These are phyloP conservation scores for Microbotryum lychnidis-dioicae DNA, from an alignment of 1,284 basidiomycete genomes.

Conservation along the genomic window DNA sequence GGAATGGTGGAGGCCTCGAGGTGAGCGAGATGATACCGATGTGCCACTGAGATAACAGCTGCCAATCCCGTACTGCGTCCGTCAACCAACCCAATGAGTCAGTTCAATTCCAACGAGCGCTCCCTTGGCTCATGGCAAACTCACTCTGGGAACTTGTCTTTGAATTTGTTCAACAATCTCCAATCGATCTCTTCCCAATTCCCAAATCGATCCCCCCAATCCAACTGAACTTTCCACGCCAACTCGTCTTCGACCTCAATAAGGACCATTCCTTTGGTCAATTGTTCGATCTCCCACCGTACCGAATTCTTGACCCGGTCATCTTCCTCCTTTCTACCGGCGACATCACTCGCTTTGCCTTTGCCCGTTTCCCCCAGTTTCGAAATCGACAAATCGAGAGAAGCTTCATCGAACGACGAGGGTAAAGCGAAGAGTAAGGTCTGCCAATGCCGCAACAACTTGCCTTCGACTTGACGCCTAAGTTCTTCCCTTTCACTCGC, in stretches of 20 bases:
- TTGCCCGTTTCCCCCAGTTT: conserved; percentile 39
- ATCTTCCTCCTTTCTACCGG: conserved; percentile 39
- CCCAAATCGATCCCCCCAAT: conserved; percentile 63
- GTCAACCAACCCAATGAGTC: conserved; percentile 24
- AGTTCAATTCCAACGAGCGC: background rate
- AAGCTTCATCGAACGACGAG: conserved; percentile 43
- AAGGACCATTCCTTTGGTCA: conserved; percentile 64
- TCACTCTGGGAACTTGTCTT: conserved; percentile 56
- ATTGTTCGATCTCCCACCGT: conserved; percentile 56
- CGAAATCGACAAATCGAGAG: conserved; percentile 16
- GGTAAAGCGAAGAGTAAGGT: conserved; percentile 51
- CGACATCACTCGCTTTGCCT: conserved; percentile 35
- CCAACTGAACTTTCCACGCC: conserved; percentile 71
- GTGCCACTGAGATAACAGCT: too few species aligned
- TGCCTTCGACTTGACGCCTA: conserved; percentile 59
- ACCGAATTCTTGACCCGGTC: conserved; percentile 47
- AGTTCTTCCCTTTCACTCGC: conserved; percentile 56
- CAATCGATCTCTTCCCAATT: conserved; percentile 54
- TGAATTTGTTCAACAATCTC: conserved; percentile 56
- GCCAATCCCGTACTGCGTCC: too few species aligned
- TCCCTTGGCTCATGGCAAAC: conserved; percentile 14
- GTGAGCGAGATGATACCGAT: too few species aligned
- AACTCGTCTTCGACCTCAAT: conserved; percentile 64
- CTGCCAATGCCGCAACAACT: conserved; percentile 57
- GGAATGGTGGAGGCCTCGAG: background rate